Percentiles rank a stretch among this genome's conserved stretches.
These are phyloP conservation scores for Cucumis sativus DNA, from an alignment of 306 rosid genomes.

Conservation along the genomic window DNA sequence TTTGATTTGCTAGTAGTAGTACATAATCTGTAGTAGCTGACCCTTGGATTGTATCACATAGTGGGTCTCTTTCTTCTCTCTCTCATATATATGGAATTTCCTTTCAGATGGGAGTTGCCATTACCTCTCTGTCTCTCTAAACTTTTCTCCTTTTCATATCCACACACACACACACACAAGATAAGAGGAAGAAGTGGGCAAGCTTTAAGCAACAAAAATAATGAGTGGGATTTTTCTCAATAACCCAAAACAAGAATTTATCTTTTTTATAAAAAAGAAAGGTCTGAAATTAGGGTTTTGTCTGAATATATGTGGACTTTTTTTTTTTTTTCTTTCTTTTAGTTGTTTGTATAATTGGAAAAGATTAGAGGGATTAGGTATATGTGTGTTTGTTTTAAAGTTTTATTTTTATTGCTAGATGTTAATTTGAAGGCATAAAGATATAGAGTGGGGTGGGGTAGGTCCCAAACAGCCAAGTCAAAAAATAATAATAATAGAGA, in stretches of 20 bases:
- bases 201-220: slow-evolving; percentile 90
- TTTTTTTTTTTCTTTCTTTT: neutral
- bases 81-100: slow-evolving; percentile 40
- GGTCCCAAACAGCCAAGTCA: slow-evolving; percentile 54
- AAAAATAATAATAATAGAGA: slow-evolving; percentile 9
- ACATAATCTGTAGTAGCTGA: slow-evolving; percentile 39
- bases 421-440: slow-evolving; percentile 54
- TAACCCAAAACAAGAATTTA: neutral
- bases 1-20: neutral
- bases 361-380: neutral
- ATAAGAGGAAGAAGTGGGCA: slow-evolving; percentile 41
- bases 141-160: slow-evolving; percentile 18
- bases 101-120: slow-evolving; percentile 60
- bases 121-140: slow-evolving; percentile 24
- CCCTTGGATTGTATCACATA: slow-evolving; percentile 25
- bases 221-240: slow-evolving; percentile 48
- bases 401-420: slow-evolving; percentile 40
- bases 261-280: neutral
- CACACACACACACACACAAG: slow-evolving; percentile 8
- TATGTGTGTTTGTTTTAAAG: slow-evolving; percentile 49
- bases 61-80: slow-evolving; percentile 50
- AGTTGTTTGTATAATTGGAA: neutral
- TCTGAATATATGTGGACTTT: neutral
- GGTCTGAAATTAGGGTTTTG: slow-evolving; percentile 1
- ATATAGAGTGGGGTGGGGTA: slow-evolving; percentile 25